These are phyloP conservation scores for Cryptococcus sp. DNA, from an alignment of 1,284 basidiomycete genomes.

Conservation along the genomic window DNA sequence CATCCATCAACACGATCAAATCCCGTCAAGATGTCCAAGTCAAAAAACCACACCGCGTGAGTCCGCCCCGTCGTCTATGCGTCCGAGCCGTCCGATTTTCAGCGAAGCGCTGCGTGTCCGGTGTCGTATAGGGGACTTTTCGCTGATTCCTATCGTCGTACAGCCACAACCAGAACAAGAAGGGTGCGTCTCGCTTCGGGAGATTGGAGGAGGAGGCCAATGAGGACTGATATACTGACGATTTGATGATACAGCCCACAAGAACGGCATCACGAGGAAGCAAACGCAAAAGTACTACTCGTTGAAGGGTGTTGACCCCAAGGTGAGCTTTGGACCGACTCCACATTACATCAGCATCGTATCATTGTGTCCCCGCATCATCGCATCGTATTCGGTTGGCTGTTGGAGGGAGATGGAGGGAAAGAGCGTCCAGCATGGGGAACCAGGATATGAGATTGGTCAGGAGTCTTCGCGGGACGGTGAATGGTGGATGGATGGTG, in stretches of 20 bases:
- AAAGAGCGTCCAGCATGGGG: not conserved
- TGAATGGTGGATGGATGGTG: no score
- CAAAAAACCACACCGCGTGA: constrained; percentile 61
- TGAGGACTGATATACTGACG: not conserved
- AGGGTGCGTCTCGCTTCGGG: constrained; percentile 40
- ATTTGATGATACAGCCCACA: constrained; percentile 66
- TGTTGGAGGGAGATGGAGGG: not conserved
- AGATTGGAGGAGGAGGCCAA: constrained; percentile 3
- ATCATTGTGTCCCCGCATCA: not conserved
- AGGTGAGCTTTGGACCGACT: constrained; percentile 40
- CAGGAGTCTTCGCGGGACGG: no score
- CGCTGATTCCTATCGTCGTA: no score
- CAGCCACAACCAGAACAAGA: constrained; percentile 82
- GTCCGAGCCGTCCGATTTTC: not conserved
- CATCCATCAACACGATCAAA: constrained; percentile 5
- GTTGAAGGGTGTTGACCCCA: constrained; percentile 74
- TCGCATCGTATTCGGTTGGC: not conserved
- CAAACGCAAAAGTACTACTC: constrained; percentile 76
- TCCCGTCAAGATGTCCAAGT: constrained; percentile 60
- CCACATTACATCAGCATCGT: not conserved
- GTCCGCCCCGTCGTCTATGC: not conserved
- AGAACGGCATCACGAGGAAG: constrained; percentile 91
- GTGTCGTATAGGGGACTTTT: constrained; percentile 57
- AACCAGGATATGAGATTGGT: no score
- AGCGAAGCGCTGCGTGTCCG: constrained; percentile 52